Evolutionary conservation across 75 land plant species (phyloP).

Genomic region (Pinus albicaulis): DNA sequence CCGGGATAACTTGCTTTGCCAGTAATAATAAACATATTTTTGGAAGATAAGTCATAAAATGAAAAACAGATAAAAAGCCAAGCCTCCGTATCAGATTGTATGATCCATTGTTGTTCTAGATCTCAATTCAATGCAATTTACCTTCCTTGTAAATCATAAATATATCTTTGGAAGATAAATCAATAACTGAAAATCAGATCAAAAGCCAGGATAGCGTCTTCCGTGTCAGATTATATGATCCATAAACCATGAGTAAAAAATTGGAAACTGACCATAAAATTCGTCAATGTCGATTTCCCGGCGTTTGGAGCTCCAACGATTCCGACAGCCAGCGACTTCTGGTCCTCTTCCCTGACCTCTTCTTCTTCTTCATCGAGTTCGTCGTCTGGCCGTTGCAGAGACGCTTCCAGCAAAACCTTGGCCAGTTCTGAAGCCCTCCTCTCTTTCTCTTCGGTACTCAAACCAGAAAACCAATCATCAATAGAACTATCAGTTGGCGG

Average conservation of each 20-base stretch:
- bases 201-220: too few relatives aligned
- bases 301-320: conserved; percentile 97
- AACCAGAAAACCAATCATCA: background rate
- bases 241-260: background rate
- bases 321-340: conserved; percentile 83
- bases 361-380: conserved; percentile 29
- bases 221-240: too few relatives aligned
- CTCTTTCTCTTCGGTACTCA: conserved; percentile 22
- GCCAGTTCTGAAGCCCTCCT: conserved; percentile 35
- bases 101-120: too few relatives aligned
- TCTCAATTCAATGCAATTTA: too few relatives aligned
- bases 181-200: too few relatives aligned
- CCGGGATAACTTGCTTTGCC: too few relatives aligned
- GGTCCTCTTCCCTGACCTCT: conserved; percentile 71
- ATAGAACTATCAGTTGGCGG: background rate
- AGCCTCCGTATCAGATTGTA: too few relatives aligned
- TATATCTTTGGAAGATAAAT: too few relatives aligned
- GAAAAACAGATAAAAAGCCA: too few relatives aligned
- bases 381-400: conserved; percentile 39
- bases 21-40: too few relatives aligned
- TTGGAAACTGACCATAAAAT: conserved; percentile 57
- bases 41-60: too few relatives aligned
- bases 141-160: too few relatives aligned
- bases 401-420: conserved; percentile 52
- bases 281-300: conserved; percentile 85